Evolutionary conservation across 2,329 filamentous ascomycete species (phyloP).

Genomic region (Monilinia polystroma): DNA sequence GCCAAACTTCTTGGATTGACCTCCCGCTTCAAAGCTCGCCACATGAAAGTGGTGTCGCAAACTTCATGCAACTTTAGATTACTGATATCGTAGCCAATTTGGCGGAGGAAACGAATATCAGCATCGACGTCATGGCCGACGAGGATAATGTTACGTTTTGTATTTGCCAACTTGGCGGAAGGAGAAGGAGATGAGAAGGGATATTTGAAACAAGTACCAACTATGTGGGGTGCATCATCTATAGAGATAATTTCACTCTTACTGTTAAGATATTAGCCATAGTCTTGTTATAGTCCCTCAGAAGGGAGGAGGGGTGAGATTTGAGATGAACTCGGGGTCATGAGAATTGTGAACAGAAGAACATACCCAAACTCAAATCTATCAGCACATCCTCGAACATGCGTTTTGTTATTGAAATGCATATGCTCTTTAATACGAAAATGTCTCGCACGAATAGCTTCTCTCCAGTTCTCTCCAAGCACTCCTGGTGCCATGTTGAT

Average conservation of each 20-base stretch:
- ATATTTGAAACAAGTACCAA: conserved; percentile 57
- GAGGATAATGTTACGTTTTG: conserved; percentile 62
- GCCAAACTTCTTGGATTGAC: conserved; percentile 56
- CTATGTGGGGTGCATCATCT: conserved; percentile 45
- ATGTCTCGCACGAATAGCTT: conserved; percentile 67
- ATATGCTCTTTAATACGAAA: conserved; percentile 71
- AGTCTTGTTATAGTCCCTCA: not conserved
- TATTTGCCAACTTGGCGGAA: conserved; percentile 11
- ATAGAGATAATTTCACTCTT: conserved; percentile 54
- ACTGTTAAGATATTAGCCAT: conserved; percentile 37
- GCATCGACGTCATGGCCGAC: conserved; percentile 71
- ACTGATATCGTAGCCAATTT: conserved; percentile 61
- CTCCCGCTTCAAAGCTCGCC: conserved; percentile 59
- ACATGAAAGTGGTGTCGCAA: conserved; percentile 72
- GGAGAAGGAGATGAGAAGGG: conserved; percentile 47
- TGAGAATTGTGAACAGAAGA: not conserved
- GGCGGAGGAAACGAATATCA: conserved; percentile 68
- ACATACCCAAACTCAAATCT: conserved; percentile 72
- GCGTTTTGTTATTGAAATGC: conserved; percentile 64
- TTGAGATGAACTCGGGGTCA: not conserved
- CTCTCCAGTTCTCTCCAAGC: conserved; percentile 64
- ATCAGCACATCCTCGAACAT: conserved; percentile 70
- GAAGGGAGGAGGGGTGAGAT: no score
- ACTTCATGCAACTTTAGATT: conserved; percentile 57
- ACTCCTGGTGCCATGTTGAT: conserved; percentile 56